Evolutionary conservation across 352 stramenopile species (phyloP).

Genomic region (Peronospora tabacina): DNA sequence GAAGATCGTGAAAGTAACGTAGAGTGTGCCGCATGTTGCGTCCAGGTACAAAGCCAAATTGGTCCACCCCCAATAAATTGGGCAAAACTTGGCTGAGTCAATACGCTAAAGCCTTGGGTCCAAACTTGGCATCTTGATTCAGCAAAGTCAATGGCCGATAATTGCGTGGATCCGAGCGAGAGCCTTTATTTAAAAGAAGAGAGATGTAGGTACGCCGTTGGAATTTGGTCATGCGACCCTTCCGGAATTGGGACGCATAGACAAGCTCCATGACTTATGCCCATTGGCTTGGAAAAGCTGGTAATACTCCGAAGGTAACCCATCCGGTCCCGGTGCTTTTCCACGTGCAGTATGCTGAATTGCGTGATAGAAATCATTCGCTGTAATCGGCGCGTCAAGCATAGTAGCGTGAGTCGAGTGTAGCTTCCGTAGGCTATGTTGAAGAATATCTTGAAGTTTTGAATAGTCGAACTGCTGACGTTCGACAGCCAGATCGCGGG

Average conservation of each 20-base stretch:
- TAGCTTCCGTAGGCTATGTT: background rate
- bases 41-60: background rate
- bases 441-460: background rate
- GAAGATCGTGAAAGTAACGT: background rate
- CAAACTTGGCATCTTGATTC: slow-evolving; percentile 1
- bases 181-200: background rate
- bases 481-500: background rate
- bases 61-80: background rate
- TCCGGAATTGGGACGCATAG: background rate
- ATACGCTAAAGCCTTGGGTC: background rate
- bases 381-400: background rate
- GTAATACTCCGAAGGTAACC: background rate
- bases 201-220: background rate
- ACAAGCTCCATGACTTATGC: background rate
- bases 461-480: background rate
- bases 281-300: background rate
- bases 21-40: background rate
- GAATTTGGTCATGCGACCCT: background rate
- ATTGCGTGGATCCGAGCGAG: background rate
- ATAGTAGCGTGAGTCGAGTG: background rate
- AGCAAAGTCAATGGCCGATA: background rate
- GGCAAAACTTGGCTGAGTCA: background rate
- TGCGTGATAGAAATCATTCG: background rate
- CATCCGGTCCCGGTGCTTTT: background rate
- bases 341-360: background rate